A percentile compares a stretch with the other conserved stretches of the same genome.
Conservation (phyloP, 495 filamentous ascomycete genomes). For the Talaromyces wortmannii region DNA sequence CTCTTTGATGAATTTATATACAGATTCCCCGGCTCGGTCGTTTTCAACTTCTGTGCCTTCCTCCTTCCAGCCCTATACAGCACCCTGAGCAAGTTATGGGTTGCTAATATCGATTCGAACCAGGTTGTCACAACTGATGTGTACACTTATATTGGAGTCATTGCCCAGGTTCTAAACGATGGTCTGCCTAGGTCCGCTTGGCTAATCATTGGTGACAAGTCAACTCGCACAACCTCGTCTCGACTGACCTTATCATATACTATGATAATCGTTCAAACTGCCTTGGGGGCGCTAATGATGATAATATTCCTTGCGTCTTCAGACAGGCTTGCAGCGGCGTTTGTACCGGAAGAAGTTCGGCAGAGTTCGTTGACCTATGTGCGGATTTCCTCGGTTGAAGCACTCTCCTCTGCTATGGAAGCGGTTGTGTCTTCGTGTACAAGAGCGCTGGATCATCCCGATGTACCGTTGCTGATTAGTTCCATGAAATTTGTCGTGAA, state of each 20-base stretch:
- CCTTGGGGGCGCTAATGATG: slow-evolving; percentile 53
- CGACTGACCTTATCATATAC: slow-evolving; percentile 58
- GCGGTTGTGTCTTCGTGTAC: slow-evolving; percentile 55
- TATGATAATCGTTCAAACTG: slow-evolving; percentile 51
- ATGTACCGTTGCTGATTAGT: slow-evolving; percentile 66
- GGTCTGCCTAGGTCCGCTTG: slow-evolving; percentile 64
- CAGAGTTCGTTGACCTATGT: slow-evolving; percentile 55
- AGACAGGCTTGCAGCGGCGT: slow-evolving; percentile 45
- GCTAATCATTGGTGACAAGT: slow-evolving; percentile 62
- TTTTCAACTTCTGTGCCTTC: background rate
- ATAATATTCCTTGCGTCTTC: slow-evolving; percentile 54
- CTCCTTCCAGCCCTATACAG: slow-evolving; percentile 57
- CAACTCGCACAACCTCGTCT: slow-evolving; percentile 40
- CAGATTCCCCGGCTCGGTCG: background rate
- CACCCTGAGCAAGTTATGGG: slow-evolving; percentile 69
- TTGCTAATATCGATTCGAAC: slow-evolving; percentile 59
- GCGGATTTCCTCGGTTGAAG: slow-evolving; percentile 54
- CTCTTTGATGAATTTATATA: background rate
- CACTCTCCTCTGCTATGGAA: slow-evolving; percentile 57
- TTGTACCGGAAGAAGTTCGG: slow-evolving; percentile 56
- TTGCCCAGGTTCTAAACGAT: slow-evolving; percentile 67
- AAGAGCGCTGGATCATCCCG: slow-evolving; percentile 62
- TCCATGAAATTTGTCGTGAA: slow-evolving; percentile 56
- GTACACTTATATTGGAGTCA: slow-evolving; percentile 56
- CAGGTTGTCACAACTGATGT: slow-evolving; percentile 63